Base-by-base conservation (phyloP, 768 basidiomycete species). In the Xerocomus brunneocitrinus region DNA sequence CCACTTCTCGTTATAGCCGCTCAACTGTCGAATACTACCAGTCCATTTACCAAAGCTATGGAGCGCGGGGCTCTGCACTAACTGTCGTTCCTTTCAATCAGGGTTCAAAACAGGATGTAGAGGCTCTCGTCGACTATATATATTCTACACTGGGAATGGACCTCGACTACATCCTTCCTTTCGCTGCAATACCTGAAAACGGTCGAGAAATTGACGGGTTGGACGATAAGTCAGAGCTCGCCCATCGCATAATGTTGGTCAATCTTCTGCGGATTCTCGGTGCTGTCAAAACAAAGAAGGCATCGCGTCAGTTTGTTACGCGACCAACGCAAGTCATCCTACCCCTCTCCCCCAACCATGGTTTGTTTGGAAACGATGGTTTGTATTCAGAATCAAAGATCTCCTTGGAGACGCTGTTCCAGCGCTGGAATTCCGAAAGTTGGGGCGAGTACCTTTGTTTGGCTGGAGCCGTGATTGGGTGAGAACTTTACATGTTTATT, bases 21-120 rank as follows among this genome's bases (percentile, higher is more conserved):
- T 83, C 91, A 51, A 91, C 88, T 12, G 95, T 99, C 56, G 95
- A 98, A 71, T 99, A 95, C 72, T 99, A 99, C 72, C 97, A 99
- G 69, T 87, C 87, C 42, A 95, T 98, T 71, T 99, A 88, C 83
- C 97, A 98, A 71, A 86, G 88, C 54, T 87, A 86, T 63, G 97
- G 97, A 19, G 92, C 91, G 61, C 87, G 91, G 58, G 95, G 95
- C 8, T 95, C 95, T n/a, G 90, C 93, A 19, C 79, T 99, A 42
- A 94, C 94, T 12, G 95, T 99, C 47, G 95, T 99, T 32, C 97
- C 97, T 13, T 99, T 98, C 83, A 99, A 99, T 66, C 95, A 98
- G 70, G 97, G 90, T 28, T 98, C 97, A 4, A 97, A 93, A 73
- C 97, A 98, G 69, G 97, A 99, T 60, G 92, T 98, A 36, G 97